Percentiles rank a stretch among this genome's conserved stretches.
These are phyloP conservation scores for Trichosporon sp. DNA, from an alignment of 1,284 basidiomycete species.

Conservation along the genomic window DNA sequence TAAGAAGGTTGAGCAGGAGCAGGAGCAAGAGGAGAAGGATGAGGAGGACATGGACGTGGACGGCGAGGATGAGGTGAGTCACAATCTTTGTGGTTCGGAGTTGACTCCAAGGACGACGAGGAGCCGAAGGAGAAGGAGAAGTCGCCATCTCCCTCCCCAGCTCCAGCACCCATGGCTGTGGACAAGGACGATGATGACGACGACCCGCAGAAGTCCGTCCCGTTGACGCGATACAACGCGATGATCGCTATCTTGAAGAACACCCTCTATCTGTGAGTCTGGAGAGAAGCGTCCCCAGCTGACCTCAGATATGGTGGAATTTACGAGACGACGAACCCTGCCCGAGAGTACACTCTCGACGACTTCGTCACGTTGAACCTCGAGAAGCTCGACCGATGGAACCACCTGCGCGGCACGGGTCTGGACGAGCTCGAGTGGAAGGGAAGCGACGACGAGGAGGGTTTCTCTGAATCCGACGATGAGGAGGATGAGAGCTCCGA, in stretches of 20 bases:
- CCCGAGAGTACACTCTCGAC: conserved; percentile 80
- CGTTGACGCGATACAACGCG: conserved; percentile 82
- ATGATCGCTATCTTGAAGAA: conserved; percentile 87
- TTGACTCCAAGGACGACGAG: conserved; percentile 48
- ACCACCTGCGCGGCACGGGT: conserved; percentile 69
- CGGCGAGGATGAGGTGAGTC: conserved; percentile 28
- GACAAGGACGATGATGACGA: conserved; percentile 62
- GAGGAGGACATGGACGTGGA: conserved; percentile 39
- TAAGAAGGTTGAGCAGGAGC: conserved; percentile 35
- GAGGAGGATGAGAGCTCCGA: conserved; percentile 59
- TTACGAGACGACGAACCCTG: conserved; percentile 67
- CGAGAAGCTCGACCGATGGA: conserved; percentile 76
- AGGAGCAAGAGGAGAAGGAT: conserved; percentile 47
- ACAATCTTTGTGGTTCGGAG: conserved; percentile 29
- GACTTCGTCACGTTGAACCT: conserved; percentile 76
- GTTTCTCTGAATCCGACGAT: conserved; percentile 58
- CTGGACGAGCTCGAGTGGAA: conserved; percentile 65
- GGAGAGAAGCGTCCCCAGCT: conserved; percentile 1
- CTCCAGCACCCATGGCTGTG: conserved; percentile 15
- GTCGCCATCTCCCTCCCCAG: conserved; percentile 20
- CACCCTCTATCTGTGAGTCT: conserved; percentile 75
- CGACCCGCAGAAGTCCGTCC: conserved; percentile 71
- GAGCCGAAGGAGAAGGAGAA: conserved; percentile 24
- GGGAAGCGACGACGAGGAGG: conserved; percentile 64
- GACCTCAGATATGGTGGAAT: conserved; percentile 78